Evolutionary conservation across 495 filamentous ascomycete genomes (phyloP), one percentile per base, ranked within the genome.

Genomic region (Lentithecium fluviatile): DNA sequence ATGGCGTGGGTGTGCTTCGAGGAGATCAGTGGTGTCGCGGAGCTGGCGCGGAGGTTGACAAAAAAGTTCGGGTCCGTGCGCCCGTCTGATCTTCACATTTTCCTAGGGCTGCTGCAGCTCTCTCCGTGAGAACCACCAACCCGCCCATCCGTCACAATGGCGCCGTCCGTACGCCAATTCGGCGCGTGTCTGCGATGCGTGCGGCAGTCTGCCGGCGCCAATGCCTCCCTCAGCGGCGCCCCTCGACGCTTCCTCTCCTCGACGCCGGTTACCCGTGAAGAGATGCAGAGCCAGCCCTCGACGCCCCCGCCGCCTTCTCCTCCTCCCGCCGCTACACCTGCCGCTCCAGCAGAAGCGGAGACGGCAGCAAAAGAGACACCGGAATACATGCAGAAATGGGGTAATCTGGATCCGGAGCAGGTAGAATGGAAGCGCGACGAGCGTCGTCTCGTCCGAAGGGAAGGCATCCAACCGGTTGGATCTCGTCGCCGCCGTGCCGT

Each of bases 401-500:
- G 60, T 8, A 32, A 50, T 0, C 70, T 66, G 24, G 67, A 76
- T 47, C 72, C 72, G 19, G 56, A 62, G 46, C 62, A 54, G 19
- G 68, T 71, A 20, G 48, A 52, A 23, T 53, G 36, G 40, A 56
- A 61, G 17, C 64, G 62, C 36, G 56, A 63, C n/a, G 73, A 76
- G 54, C 57, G 58, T 1, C 58, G 65, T 17, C 66, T 76, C 23
- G n/a, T 70, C 13, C 56, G 51, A 7, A 46, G 53, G 34, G 56
- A 60, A n/a, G 59, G 52, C 19, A 43, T 66, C 32, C 54, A 58
- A 42, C 60, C 58, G 20, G 51, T 66, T 36, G 67, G 64, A 20
- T 95, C 91, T 48, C 84, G 89, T 64, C 85, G 91, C 78, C 88
- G 91, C 53, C 84, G 91, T 69, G 89, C 85, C 4, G 88, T 88